These are phyloP conservation scores for Cryoendolithus antarcticus DNA, from an alignment of 2,329 filamentous ascomycete genomes.

Conservation along the genomic window DNA sequence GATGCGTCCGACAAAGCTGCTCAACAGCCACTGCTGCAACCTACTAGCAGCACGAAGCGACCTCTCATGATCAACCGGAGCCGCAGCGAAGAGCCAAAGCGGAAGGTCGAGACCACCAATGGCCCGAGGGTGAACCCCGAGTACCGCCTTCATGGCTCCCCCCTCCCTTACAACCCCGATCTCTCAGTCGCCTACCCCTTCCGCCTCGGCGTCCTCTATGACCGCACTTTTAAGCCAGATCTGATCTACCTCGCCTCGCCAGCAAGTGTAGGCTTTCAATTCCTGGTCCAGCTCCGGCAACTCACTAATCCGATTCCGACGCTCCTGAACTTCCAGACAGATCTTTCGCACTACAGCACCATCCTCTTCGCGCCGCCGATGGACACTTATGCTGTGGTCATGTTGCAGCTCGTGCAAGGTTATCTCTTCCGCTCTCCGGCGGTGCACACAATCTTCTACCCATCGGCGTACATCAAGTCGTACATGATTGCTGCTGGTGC, in stretches of 20 bases:
- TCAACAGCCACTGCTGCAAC: slow-evolving; percentile 10
- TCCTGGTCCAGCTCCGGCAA: slow-evolving; percentile 56
- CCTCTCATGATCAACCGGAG: slow-evolving; percentile 18
- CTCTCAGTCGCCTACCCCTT: slow-evolving; percentile 59
- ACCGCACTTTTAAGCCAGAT: slow-evolving; percentile 52
- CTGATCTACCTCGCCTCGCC: slow-evolving; percentile 59
- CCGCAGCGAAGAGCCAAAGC: slow-evolving; percentile 14
- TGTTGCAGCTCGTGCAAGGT: slow-evolving; percentile 52
- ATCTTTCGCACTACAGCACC: slow-evolving; percentile 55
- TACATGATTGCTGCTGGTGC: slow-evolving; percentile 50
- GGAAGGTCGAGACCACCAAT: slow-evolving; percentile 18
- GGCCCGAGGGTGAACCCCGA: slow-evolving; percentile 33
- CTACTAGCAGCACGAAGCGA: slow-evolving; percentile 6
- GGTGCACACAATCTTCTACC: slow-evolving; percentile 57
- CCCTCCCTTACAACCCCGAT: slow-evolving; percentile 59
- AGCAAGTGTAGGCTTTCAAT: slow-evolving; percentile 57
- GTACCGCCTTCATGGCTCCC: slow-evolving; percentile 50
- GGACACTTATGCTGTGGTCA: slow-evolving; percentile 47
- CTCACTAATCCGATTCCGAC: slow-evolving; percentile 44
- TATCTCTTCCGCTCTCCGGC: slow-evolving; percentile 51
- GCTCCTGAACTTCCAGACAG: slow-evolving; percentile 60
- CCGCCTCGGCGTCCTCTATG: slow-evolving; percentile 49
- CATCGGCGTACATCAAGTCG: slow-evolving; percentile 48
- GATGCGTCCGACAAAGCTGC: slow-evolving; percentile 7
- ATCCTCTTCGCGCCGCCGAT: slow-evolving; percentile 56